Conservation (phyloP, 202 grass and related monocot species). For the Tripidium arundinaceum region DNA sequence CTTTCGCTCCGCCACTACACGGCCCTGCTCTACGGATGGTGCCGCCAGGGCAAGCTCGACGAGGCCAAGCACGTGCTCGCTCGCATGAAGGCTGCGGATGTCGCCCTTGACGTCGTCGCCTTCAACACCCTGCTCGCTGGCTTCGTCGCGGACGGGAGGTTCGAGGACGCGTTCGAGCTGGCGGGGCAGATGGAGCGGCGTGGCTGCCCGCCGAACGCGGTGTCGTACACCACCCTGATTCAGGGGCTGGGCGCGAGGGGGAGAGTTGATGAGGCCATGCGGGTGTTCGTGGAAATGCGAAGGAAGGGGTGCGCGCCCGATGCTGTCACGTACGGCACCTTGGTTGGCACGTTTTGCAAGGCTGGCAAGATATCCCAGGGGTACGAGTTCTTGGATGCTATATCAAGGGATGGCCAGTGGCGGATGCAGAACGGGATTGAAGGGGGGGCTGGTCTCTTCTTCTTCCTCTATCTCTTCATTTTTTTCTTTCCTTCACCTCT, state of each 20-base stretch:
- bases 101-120: slow-evolving; percentile 76
- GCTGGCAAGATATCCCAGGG: slow-evolving; percentile 59
- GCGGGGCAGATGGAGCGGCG: slow-evolving; percentile 65
- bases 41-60: slow-evolving; percentile 79
- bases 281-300: slow-evolving; percentile 94
- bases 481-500: too few species aligned
- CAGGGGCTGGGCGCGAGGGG: slow-evolving; percentile 77
- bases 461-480: too few species aligned
- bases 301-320: slow-evolving; percentile 61
- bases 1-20: slow-evolving; percentile 77
- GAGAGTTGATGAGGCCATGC: slow-evolving; percentile 77
- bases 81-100: slow-evolving; percentile 61
- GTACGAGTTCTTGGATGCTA: slow-evolving; percentile 72
- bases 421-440: too few species aligned
- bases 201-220: slow-evolving; percentile 61
- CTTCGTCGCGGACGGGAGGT: slow-evolving; percentile 62
- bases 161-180: slow-evolving; percentile 82
- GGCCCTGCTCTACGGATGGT: slow-evolving; percentile 90
- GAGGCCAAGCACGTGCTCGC: slow-evolving; percentile 88
- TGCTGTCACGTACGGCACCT: slow-evolving; percentile 63
- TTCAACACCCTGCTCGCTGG: slow-evolving; percentile 89
- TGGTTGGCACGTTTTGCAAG: slow-evolving; percentile 78
- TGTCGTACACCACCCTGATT: slow-evolving; percentile 98
- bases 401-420: slow-evolving; percentile 50
- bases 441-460: too few species aligned